Conservation (phyloP, 306 rosid genomes). For the Quercus berberidifolia region DNA sequence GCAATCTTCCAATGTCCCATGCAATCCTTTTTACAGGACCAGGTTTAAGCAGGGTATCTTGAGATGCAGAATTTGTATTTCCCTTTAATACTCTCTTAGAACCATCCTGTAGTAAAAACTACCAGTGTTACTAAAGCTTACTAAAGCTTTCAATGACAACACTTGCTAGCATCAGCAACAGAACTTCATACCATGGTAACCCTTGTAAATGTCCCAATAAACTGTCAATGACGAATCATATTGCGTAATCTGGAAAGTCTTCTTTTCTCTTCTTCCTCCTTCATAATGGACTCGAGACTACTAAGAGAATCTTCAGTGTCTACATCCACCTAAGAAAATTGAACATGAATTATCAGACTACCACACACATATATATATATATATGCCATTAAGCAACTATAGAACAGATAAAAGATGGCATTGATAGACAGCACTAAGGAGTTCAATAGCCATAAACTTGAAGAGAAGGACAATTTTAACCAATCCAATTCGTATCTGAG, state of each 20-base stretch:
- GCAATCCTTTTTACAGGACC: slow-evolving; percentile 75
- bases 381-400: slow-evolving; percentile 14
- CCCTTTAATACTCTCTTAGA: slow-evolving; percentile 83
- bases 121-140: slow-evolving; percentile 19
- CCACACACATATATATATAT: background rate
- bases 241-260: slow-evolving; percentile 40
- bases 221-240: slow-evolving; percentile 64
- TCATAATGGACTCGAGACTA: slow-evolving; percentile 73
- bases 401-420: slow-evolving; percentile 7
- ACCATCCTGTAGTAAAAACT: slow-evolving; percentile 69
- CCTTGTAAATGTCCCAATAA: slow-evolving; percentile 79
- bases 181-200: slow-evolving; percentile 62
- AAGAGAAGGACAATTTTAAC: slow-evolving; percentile 1
- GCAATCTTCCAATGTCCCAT: slow-evolving; percentile 79
- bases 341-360: slow-evolving; percentile 5
- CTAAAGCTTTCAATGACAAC: slow-evolving; percentile 17
- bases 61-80: slow-evolving; percentile 57
- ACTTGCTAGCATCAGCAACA: slow-evolving; percentile 2
- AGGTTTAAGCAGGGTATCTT: slow-evolving; percentile 47
- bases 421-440: background rate
- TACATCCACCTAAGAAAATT: slow-evolving; percentile 45
- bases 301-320: slow-evolving; percentile 46
- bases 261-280: slow-evolving; percentile 69
- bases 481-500: background rate
- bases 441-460: background rate